phyloP scores from a whole-genome alignment of 495 filamentous ascomycete species.

The Hypomontagnella submonticulosa region DNA sequence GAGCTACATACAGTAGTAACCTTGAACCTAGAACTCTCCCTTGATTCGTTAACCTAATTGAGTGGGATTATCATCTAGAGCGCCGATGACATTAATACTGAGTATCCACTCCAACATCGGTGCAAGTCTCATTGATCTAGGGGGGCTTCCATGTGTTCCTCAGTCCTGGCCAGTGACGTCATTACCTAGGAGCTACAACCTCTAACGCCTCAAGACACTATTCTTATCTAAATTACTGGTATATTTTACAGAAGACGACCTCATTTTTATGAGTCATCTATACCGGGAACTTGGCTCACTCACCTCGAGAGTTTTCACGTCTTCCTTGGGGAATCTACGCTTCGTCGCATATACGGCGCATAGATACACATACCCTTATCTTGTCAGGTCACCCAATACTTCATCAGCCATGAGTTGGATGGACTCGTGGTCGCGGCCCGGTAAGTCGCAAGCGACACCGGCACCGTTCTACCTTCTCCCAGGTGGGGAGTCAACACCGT shows the following conservation, averaged over 20 bases:
- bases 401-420: slow-evolving; percentile 54
- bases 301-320: no score
- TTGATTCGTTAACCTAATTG: not conserved
- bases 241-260: no score
- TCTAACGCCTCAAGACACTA: not conserved
- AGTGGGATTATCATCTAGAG: not conserved
- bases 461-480: slow-evolving; percentile 53
- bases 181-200: slow-evolving; percentile 4
- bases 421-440: slow-evolving; percentile 54
- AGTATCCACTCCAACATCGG: no score
- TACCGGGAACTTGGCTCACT: no score
- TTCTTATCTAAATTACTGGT: not conserved
- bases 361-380: not conserved
- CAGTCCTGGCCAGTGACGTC: slow-evolving; percentile 16
- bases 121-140: not conserved
- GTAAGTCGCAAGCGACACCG: slow-evolving; percentile 50
- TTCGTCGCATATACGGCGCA: not conserved
- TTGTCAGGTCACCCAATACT: slow-evolving; percentile 6
- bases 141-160: no score
- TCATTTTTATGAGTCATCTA: no score
- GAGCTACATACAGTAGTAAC: no score
- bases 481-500: slow-evolving; percentile 46
- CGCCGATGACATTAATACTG: not conserved
- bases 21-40: not conserved
- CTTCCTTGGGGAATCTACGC: no score